These are phyloP conservation scores for Penicillium silybi DNA, from an alignment of 495 filamentous ascomycete species.

Conservation along the genomic window DNA sequence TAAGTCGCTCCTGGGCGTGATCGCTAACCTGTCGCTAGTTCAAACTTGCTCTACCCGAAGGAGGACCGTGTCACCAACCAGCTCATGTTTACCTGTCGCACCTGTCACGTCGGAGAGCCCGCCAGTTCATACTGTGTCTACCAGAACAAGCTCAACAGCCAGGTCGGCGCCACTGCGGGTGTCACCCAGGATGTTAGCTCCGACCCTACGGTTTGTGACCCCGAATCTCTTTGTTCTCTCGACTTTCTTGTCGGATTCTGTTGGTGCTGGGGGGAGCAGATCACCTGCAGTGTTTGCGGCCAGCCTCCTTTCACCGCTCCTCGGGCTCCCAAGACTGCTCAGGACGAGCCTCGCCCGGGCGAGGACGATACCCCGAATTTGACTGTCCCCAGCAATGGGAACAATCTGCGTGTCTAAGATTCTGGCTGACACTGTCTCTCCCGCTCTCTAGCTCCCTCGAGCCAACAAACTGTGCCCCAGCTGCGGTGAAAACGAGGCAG, in stretches of 20 bases:
- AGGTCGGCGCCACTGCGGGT: conserved; percentile 90
- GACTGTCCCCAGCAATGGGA: neutral
- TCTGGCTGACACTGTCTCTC: conserved; percentile 46
- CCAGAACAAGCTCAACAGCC: conserved; percentile 83
- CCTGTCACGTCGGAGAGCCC: conserved; percentile 82
- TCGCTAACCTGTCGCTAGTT: conserved; percentile 45
- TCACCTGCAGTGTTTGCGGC: conserved; percentile 47
- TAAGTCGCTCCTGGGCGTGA: neutral
- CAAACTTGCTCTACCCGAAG: conserved; percentile 96
- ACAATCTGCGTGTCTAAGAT: conserved; percentile 1
- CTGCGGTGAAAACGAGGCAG: conserved; percentile 80
- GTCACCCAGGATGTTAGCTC: conserved; percentile 94
- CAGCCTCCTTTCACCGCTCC: conserved; percentile 12
- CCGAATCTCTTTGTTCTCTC: neutral
- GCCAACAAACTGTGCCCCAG: conserved; percentile 76
- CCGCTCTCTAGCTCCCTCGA: conserved; percentile 69
- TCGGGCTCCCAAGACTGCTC: conserved; percentile 13
- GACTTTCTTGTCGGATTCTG: conserved; percentile 39
- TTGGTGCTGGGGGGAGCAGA: conserved; percentile 48
- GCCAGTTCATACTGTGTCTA: conserved; percentile 86
- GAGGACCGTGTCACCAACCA: conserved; percentile 68
- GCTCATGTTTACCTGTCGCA: conserved; percentile 79
- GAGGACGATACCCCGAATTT: neutral
- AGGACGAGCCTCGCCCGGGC: neutral
- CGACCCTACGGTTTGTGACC: conserved; percentile 91